Conservation (phyloP, 1,284 basidiomycete genomes). For the Binderoboletus segoi region DNA sequence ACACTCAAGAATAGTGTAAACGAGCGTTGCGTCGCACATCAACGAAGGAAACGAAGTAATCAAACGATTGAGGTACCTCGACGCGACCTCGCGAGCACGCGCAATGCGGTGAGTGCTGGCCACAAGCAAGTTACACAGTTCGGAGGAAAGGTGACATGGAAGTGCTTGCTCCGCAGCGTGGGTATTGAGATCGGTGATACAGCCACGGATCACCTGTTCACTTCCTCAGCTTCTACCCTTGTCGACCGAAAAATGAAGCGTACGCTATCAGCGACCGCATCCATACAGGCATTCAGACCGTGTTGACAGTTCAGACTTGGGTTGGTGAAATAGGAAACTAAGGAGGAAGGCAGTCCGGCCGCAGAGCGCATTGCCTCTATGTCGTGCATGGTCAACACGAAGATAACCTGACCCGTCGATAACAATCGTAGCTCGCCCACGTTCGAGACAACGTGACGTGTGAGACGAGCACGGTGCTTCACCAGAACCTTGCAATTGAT, state of each 20-base stretch:
- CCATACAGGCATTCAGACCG: constrained; percentile 75
- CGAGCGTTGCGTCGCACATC: constrained; percentile 88
- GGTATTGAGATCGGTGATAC: constrained; percentile 67
- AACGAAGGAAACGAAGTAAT: constrained; percentile 94
- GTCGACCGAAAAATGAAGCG: constrained; percentile 2
- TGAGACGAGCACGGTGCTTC: constrained; percentile 67
- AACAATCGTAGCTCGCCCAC: constrained; percentile 76
- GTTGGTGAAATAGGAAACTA: constrained; percentile 91
- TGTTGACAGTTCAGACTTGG: constrained; percentile 78
- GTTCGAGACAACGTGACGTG: constrained; percentile 71
- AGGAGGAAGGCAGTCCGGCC: constrained; percentile 78
- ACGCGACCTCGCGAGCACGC: constrained; percentile 82
- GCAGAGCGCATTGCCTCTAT: constrained; percentile 88
- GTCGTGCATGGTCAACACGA: constrained; percentile 87
- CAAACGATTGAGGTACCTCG: constrained; percentile 82
- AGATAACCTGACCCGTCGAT: constrained; percentile 83
- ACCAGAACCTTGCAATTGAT: constrained; percentile 55
- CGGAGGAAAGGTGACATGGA: constrained; percentile 70
- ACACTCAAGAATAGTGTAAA: constrained; percentile 90
- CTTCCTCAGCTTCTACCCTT: constrained; percentile 11
- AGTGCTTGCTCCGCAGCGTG: constrained; percentile 82
- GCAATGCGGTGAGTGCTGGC: constrained; percentile 82
- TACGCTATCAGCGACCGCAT: constrained; percentile 86
- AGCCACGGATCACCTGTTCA: constrained; percentile 70
- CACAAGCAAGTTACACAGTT: constrained; percentile 79